phyloP scores from a whole-genome alignment of 2,329 filamentous ascomycete genomes.

The Mycocentrospora acerina region DNA sequence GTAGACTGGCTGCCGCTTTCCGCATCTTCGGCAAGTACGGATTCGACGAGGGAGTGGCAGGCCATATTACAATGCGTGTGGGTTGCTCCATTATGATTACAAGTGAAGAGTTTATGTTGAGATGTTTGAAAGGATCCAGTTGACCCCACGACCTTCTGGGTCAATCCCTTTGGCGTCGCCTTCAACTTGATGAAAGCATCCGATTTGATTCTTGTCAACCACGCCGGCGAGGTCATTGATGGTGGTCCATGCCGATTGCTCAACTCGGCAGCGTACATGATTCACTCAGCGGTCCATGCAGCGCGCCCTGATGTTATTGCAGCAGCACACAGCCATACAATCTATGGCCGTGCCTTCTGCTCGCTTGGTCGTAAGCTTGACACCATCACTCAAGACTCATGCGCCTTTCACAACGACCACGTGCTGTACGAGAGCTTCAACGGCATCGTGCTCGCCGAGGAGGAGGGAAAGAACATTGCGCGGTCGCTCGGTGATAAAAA shows the following conservation, averaged over 20 bases:
- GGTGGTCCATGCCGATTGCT: conserved; percentile 52
- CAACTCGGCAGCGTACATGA: conserved; percentile 57
- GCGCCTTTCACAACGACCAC: conserved; percentile 56
- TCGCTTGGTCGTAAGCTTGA: conserved; percentile 61
- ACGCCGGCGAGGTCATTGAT: conserved; percentile 62
- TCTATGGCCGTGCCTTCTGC: conserved; percentile 64
- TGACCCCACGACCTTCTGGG: conserved; percentile 63
- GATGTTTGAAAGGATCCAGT: conserved; percentile 51
- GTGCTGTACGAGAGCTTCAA: conserved; percentile 56
- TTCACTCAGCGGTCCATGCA: conserved; percentile 61
- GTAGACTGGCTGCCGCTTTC: conserved; percentile 41
- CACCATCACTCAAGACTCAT: conserved; percentile 61
- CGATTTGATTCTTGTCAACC: conserved; percentile 67
- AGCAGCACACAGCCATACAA: conserved; percentile 60
- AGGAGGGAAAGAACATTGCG: conserved; percentile 57
- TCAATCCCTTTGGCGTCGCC: conserved; percentile 65
- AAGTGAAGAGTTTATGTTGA: too few relatives aligned
- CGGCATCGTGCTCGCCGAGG: conserved; percentile 54
- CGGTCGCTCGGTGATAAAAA: conserved; percentile 51
- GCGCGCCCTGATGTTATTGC: conserved; percentile 61
- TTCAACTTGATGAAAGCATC: conserved; percentile 65
- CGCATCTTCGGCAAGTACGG: conserved; percentile 44
- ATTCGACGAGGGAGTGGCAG: conserved; percentile 54
- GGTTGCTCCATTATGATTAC: conserved; percentile 1
- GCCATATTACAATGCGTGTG: conserved; percentile 62